phyloP scores from a whole-genome alignment of 805 yeast species.

The Nakazawaea wyomingensis region DNA sequence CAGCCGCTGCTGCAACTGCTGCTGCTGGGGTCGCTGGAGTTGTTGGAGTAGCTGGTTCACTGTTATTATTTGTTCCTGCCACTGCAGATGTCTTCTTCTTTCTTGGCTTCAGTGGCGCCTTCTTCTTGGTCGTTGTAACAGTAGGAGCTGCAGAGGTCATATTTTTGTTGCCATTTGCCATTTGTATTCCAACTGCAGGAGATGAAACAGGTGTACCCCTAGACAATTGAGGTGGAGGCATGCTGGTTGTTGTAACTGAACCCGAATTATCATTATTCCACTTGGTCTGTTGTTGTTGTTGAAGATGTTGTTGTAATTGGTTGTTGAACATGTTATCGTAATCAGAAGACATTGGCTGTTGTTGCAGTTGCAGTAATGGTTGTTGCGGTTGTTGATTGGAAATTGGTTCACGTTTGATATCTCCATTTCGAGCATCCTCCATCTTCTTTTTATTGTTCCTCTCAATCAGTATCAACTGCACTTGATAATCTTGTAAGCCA shows the following conservation, averaged over 20 bases:
- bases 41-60: constrained; percentile 38
- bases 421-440: constrained; percentile 42
- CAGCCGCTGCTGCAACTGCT: constrained; percentile 15
- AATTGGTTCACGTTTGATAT: constrained; percentile 13
- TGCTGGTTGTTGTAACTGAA: constrained; percentile 8
- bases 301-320: constrained; percentile 19
- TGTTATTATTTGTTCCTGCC: constrained; percentile 19
- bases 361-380: too few species aligned
- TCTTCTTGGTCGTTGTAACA: constrained; percentile 22
- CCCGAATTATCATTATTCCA: constrained; percentile 5
- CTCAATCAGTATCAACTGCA: constrained; percentile 70
- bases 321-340: constrained; percentile 16
- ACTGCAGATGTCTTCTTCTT: constrained; percentile 14
- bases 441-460: constrained; percentile 68
- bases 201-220: constrained; percentile 18
- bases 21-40: constrained; percentile 30
- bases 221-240: constrained; percentile 24
- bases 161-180: constrained; percentile 2
- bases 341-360: constrained; percentile 14
- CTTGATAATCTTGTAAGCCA: constrained; percentile 68
- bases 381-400: constrained; percentile 12
- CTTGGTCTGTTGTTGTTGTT: constrained; percentile 7
- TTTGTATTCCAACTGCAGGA: constrained; percentile 14
- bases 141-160: constrained; percentile 16
- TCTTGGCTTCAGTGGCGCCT: constrained; percentile 18